Percentiles rank a stretch among this genome's conserved stretches.
Conservation (phyloP, 2,329 filamentous ascomycete genomes). For the Orbilia blumenaviensis region DNA sequence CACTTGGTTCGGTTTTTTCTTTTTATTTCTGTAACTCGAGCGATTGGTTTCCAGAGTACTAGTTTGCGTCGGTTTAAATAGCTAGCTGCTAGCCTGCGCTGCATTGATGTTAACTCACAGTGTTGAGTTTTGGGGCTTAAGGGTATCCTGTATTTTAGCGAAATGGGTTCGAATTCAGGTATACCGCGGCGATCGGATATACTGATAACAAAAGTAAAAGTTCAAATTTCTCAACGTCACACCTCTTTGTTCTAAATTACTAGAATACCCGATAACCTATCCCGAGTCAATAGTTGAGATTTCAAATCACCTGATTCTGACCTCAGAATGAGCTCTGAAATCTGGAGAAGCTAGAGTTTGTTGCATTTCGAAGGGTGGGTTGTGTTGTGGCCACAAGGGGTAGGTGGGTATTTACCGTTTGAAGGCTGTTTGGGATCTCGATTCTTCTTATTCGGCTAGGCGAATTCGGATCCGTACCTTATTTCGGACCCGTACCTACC, state of each 20-base stretch:
- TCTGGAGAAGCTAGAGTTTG: neutral
- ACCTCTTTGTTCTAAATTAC: neutral
- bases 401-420: constrained; percentile 38
- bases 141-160: no score
- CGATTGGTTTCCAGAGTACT: no score
- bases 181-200: neutral
- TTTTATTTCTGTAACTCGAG: no score
- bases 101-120: no score
- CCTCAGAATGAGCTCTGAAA: neutral
- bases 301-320: constrained; percentile 2
- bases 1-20: no score
- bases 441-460: constrained; percentile 32
- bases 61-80: no score
- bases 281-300: neutral
- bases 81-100: no score
- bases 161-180: no score
- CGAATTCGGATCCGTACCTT: constrained; percentile 35
- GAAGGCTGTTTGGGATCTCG: neutral
- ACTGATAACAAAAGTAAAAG: neutral
- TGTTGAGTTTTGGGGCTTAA: no score
- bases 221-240: no score
- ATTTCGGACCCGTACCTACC: constrained; percentile 17
- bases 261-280: neutral
- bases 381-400: constrained; percentile 7
- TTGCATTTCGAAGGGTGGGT: constrained; percentile 18